A percentile compares a stretch with the other conserved stretches of the same genome.
Evolutionary conservation across 1,139 yeast genomes (phyloP).

Genomic region (Pichia sp.): DNA sequence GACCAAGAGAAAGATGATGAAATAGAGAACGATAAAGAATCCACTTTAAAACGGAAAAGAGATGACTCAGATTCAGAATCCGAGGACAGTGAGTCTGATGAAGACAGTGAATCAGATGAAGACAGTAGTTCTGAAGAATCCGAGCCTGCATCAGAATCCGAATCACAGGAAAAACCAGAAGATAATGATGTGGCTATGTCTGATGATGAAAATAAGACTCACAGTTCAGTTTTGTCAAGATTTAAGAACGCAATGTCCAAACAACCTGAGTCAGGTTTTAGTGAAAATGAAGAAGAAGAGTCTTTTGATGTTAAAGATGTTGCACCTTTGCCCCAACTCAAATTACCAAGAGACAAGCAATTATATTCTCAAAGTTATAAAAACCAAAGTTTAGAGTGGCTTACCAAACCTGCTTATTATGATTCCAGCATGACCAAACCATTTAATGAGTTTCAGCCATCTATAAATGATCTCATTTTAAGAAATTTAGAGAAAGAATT

Average conservation of each 20-base stretch:
- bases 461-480: conserved; percentile 40
- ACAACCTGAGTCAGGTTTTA: no score
- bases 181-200: not conserved
- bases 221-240: conserved; percentile 40
- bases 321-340: conserved; percentile 85
- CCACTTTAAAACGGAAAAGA: conserved; percentile 21
- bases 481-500: conserved; percentile 43
- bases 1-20: conserved; percentile 17
- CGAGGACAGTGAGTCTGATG: not conserved
- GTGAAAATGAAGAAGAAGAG: conserved; percentile 22
- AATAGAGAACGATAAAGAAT: conserved; percentile 18
- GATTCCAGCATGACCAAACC: conserved; percentile 42
- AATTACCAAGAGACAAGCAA: conserved; percentile 49
- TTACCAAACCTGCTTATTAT: conserved; percentile 60
- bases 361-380: conserved; percentile 40
- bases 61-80: conserved; percentile 2
- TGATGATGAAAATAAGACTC: conserved; percentile 20
- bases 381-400: conserved; percentile 57
- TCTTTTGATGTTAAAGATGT: conserved; percentile 44
- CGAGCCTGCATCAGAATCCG: conserved; percentile 10
- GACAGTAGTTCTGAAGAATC: conserved; percentile 4
- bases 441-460: conserved; percentile 39
- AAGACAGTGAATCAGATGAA: not conserved
- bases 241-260: conserved; percentile 37
- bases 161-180: conserved; percentile 1